phyloP scores from a whole-genome alignment of 2,329 filamentous ascomycete genomes.

The Alternaria rosae region DNA sequence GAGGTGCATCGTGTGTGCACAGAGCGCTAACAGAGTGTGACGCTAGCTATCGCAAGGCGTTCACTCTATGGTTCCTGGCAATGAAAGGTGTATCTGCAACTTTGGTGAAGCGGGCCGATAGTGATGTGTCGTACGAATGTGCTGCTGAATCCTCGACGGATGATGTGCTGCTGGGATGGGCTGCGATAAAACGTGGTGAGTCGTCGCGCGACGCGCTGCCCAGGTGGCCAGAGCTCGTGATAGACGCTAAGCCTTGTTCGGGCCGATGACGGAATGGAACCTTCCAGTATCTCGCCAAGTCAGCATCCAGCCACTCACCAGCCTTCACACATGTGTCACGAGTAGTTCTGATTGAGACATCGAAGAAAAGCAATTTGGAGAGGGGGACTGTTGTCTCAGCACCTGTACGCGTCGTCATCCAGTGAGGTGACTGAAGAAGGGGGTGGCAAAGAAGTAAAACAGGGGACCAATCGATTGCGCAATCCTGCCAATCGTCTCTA shows the following conservation, averaged over 20 bases:
- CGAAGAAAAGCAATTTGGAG: background rate
- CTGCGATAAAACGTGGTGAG: conserved; percentile 19
- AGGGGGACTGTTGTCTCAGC: background rate
- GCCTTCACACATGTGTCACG: background rate
- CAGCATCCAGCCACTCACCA: conserved; percentile 7
- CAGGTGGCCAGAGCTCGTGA: conserved; percentile 12
- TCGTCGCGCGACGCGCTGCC: conserved; percentile 19
- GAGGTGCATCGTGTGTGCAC: conserved; percentile 36
- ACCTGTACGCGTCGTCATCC: background rate
- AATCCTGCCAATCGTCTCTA: background rate
- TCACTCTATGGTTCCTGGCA: background rate
- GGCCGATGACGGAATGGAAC: conserved; percentile 27
- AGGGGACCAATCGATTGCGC: conserved; percentile 2
- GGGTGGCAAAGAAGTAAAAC: conserved; percentile 13
- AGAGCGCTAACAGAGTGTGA: conserved; percentile 28
- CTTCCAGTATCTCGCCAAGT: conserved; percentile 23
- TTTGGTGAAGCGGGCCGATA: conserved; percentile 19
- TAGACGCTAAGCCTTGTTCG: conserved; percentile 15
- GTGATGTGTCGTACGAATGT: conserved; percentile 7
- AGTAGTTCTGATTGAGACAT: background rate
- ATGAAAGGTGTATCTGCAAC: conserved; percentile 9
- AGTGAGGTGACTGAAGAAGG: background rate
- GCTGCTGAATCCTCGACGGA: conserved; percentile 9
- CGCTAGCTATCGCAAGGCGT: conserved; percentile 25
- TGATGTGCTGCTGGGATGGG: conserved; percentile 25